Percentiles rank a stretch among this genome's conserved stretches.
Conservation (phyloP, 352 stramenopile genomes). For the Nothophytophthora sp. region DNA sequence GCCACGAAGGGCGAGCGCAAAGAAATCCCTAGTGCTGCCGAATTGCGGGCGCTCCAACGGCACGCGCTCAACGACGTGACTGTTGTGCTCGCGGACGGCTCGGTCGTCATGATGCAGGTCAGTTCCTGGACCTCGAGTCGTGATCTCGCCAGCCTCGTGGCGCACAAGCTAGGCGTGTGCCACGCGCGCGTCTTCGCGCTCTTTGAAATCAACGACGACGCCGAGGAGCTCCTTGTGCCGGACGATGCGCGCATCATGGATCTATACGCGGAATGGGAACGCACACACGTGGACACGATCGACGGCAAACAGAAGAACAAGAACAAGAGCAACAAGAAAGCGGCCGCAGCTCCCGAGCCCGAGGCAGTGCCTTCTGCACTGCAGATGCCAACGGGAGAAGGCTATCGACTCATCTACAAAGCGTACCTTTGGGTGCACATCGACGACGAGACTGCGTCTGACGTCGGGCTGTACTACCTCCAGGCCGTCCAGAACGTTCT, state of each 20-base stretch:
- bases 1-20: slow-evolving; percentile 47
- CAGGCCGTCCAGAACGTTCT: slow-evolving; percentile 78
- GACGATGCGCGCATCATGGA: slow-evolving; percentile 72
- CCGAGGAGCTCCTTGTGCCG: slow-evolving; percentile 60
- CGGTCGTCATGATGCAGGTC: slow-evolving; percentile 36
- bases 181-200: slow-evolving; percentile 56
- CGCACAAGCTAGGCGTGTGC: slow-evolving; percentile 40
- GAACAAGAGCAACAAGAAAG: slow-evolving; percentile 18
- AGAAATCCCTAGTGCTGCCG: slow-evolving; percentile 57
- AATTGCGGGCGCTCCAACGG: slow-evolving; percentile 57
- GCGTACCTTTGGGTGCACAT: slow-evolving; percentile 74
- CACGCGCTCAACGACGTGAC: slow-evolving; percentile 43
- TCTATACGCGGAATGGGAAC: slow-evolving; percentile 74
- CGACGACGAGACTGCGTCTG: slow-evolving; percentile 54
- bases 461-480: slow-evolving; percentile 65
- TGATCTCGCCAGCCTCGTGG: slow-evolving; percentile 43
- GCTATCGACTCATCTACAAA: slow-evolving; percentile 65
- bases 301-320: slow-evolving; percentile 40
- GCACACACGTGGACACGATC: slow-evolving; percentile 43
- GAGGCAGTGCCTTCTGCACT: not conserved
- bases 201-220: slow-evolving; percentile 52
- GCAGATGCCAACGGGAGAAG: slow-evolving; percentile 4
- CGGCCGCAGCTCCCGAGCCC: not conserved
- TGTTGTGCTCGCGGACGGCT: slow-evolving; percentile 52
- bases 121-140: slow-evolving; percentile 64